Evolutionary conservation across 78 protist genomes (phyloP).

Genomic region (Bodo saltans): DNA sequence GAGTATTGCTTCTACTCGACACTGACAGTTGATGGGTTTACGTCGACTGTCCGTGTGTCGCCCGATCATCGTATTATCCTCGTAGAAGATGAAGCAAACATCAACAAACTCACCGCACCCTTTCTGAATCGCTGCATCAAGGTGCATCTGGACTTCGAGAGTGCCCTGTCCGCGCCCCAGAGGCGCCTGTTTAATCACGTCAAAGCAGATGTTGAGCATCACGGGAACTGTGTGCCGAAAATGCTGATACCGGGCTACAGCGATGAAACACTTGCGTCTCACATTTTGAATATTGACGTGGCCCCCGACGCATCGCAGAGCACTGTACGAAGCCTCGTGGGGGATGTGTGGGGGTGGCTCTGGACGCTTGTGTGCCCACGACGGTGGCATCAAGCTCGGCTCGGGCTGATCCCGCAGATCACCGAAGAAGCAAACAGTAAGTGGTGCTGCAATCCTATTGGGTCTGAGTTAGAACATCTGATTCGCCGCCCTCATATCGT

Average conservation of each 20-base stretch:
- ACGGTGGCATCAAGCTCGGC: no score
- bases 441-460: neutral
- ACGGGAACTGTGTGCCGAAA: neutral
- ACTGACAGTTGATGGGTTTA: no score
- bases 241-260: neutral
- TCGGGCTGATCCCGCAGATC: neutral
- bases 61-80: neutral
- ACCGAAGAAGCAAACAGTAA: neutral
- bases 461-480: neutral
- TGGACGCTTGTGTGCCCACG: no score
- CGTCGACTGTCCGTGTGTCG: neutral
- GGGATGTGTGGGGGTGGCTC: no score
- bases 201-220: neutral
- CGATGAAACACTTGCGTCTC: neutral
- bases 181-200: neutral
- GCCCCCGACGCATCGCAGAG: no score
- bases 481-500: neutral
- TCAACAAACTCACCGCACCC: neutral
- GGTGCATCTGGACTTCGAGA: neutral
- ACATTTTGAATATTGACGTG: neutral
- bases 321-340: no score
- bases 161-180: neutral
- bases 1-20: no score
- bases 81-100: neutral
- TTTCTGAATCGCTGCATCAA: conserved; percentile 1